Percentiles rank a stretch among this genome's conserved stretches.
Conservation (phyloP, 2,329 filamentous ascomycete genomes). For the Alternaria rosae region DNA sequence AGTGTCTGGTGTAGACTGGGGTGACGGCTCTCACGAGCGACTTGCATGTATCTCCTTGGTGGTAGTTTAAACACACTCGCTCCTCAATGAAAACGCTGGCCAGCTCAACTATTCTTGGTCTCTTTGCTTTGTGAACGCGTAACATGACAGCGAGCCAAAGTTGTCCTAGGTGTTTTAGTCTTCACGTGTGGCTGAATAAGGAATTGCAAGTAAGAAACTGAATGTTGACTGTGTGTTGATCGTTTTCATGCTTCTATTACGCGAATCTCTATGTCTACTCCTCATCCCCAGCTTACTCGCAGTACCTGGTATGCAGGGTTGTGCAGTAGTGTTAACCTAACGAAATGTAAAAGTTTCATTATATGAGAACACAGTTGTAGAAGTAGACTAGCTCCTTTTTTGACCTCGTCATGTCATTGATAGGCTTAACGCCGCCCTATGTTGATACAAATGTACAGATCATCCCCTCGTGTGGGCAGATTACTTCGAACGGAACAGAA, state of each 20-base stretch:
- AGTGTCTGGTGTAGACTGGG: not conserved
- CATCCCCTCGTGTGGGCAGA: not conserved
- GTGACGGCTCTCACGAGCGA: not conserved
- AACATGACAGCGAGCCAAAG: no score
- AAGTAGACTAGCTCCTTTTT: not conserved
- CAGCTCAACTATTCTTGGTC: not conserved
- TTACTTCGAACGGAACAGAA: not conserved
- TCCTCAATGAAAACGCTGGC: constrained; percentile 9
- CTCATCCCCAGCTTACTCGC: not conserved
- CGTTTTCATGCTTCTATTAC: not conserved
- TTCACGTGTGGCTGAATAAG: not conserved
- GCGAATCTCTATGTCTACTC: not conserved
- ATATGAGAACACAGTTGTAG: not conserved
- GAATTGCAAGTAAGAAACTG: not conserved
- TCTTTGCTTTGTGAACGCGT: not conserved
- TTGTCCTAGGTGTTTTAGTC: no score
- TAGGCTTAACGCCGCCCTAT: not conserved
- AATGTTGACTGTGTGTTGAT: not conserved
- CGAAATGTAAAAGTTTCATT: not conserved
- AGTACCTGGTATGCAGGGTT: not conserved
- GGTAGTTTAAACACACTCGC: not conserved
- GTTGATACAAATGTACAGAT: not conserved
- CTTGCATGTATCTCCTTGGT: constrained; percentile 2
- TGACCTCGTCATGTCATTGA: not conserved
- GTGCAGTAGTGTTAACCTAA: not conserved